Conservation (phyloP, 2,329 filamentous ascomycete species). For the Trichoderma breve region DNA sequence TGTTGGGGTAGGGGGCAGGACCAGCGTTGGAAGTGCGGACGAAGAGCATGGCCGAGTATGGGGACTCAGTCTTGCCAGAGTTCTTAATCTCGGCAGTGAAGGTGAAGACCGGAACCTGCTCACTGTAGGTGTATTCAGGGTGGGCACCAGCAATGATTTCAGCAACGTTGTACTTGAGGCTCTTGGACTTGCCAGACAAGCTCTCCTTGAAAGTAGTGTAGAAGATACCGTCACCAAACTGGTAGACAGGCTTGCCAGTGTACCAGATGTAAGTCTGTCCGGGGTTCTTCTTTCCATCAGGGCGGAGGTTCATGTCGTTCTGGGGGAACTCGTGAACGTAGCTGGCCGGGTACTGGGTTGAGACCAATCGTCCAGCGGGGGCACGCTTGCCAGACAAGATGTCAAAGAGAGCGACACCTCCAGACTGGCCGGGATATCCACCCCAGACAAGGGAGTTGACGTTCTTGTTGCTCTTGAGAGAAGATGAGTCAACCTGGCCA, state of each 20-base stretch:
- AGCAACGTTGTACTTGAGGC: constrained; percentile 15
- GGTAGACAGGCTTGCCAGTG: constrained; percentile 43
- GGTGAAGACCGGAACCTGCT: neutral
- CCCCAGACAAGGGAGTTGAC: constrained; percentile 55
- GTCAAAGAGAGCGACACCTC: constrained; percentile 53
- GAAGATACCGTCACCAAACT: constrained; percentile 55
- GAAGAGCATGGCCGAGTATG: constrained; percentile 54
- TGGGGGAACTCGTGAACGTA: constrained; percentile 51
- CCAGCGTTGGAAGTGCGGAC: constrained; percentile 42
- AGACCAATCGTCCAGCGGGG: constrained; percentile 51
- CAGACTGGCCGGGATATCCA: constrained; percentile 58
- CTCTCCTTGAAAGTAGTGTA: constrained; percentile 51
- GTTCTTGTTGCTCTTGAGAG: constrained; percentile 43
- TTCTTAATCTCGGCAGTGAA: constrained; percentile 45
- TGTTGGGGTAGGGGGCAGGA: constrained; percentile 51
- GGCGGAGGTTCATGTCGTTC: constrained; percentile 55
- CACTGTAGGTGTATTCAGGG: constrained; percentile 13
- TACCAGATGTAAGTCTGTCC: constrained; percentile 60
- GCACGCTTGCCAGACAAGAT: constrained; percentile 49
- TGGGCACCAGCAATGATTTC: neutral
- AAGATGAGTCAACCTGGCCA: constrained; percentile 48
- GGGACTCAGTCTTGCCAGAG: constrained; percentile 44
- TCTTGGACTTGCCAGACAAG: neutral
- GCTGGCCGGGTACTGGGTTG: constrained; percentile 53
- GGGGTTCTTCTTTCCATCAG: constrained; percentile 41